A percentile compares a stretch with the other conserved stretches of the same genome.
phyloP scores from a whole-genome alignment of 345 rosid genomes.

The Eucalyptus sp. region DNA sequence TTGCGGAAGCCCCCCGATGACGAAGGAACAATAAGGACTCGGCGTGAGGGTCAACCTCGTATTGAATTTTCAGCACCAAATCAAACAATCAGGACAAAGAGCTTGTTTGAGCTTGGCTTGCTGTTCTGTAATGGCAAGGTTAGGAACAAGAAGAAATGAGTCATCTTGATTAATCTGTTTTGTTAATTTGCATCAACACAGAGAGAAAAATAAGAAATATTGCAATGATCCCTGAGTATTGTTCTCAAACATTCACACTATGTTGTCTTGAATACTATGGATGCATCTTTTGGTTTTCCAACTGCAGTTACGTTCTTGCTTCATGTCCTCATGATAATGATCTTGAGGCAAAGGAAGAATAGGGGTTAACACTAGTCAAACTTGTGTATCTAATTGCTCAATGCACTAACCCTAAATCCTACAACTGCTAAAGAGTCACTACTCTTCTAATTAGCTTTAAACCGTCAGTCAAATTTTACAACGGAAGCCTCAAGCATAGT shows the following conservation, averaged over 20 bases:
- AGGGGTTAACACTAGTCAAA: not conserved
- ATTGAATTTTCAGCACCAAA: slow-evolving; percentile 52
- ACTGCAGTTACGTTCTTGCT: not conserved
- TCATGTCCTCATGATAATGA: not conserved
- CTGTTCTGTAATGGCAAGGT: slow-evolving; percentile 59
- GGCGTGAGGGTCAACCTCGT: slow-evolving; percentile 12
- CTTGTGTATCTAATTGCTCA: not conserved
- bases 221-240: not conserved
- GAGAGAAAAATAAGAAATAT: not conserved
- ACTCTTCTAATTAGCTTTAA: no score
- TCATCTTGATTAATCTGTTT: not conserved
- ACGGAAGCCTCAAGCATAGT: not conserved
- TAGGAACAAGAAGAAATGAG: slow-evolving; percentile 39
- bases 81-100: slow-evolving; percentile 43
- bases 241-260: not conserved
- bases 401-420: no score
- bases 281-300: no score
- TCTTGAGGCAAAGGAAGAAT: not conserved
- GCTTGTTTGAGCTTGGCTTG: slow-evolving; percentile 53
- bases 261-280: not conserved
- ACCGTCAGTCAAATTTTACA: not conserved
- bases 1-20: no score
- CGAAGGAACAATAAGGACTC: no score
- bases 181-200: not conserved
- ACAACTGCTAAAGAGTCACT: not conserved